Evolutionary conservation across 1,139 yeast genomes (phyloP).

Genomic region (Kluyveromyces sp.): DNA sequence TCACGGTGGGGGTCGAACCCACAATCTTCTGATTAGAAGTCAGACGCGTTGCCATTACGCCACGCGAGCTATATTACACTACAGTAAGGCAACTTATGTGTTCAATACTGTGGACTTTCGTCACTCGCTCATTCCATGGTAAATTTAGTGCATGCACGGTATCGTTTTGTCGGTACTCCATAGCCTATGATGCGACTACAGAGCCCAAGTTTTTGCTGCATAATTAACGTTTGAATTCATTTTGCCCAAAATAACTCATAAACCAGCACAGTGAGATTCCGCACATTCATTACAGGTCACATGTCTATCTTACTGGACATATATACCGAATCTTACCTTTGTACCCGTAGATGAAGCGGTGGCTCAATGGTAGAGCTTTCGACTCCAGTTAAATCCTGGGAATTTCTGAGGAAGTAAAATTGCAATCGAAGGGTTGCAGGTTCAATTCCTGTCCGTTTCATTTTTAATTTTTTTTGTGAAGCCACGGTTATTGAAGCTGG

Average conservation of each 20-base stretch:
- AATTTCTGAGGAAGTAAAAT: slow-evolving; percentile 24
- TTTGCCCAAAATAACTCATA: too few species aligned
- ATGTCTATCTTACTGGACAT: not conserved
- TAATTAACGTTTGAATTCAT: too few species aligned
- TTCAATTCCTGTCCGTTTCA: slow-evolving; percentile 73
- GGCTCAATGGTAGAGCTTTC: slow-evolving; percentile 93
- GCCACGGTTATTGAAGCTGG: too few species aligned
- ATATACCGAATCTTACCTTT: not conserved
- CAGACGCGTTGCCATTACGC: slow-evolving; percentile 59
- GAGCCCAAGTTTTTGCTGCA: too few species aligned
- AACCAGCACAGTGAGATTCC: too few species aligned
- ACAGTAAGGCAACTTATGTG: too few species aligned
- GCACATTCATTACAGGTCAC: too few species aligned
- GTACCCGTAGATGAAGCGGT: slow-evolving; percentile 49
- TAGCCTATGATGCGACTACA: too few species aligned
- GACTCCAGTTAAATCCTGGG: slow-evolving; percentile 56
- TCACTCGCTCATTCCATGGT: too few species aligned
- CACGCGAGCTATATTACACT: slow-evolving; percentile 38
- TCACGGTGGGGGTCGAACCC: slow-evolving; percentile 57
- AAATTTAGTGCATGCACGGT: too few species aligned
- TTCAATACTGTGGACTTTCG: too few species aligned
- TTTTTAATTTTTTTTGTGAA: slow-evolving; percentile 26
- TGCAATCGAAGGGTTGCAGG: slow-evolving; percentile 68
- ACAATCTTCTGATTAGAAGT: slow-evolving; percentile 54
- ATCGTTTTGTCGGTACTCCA: too few species aligned